These are phyloP conservation scores for Backusella westeae DNA, from an alignment of 192 early-diverging fungal genomes.

Conservation along the genomic window DNA sequence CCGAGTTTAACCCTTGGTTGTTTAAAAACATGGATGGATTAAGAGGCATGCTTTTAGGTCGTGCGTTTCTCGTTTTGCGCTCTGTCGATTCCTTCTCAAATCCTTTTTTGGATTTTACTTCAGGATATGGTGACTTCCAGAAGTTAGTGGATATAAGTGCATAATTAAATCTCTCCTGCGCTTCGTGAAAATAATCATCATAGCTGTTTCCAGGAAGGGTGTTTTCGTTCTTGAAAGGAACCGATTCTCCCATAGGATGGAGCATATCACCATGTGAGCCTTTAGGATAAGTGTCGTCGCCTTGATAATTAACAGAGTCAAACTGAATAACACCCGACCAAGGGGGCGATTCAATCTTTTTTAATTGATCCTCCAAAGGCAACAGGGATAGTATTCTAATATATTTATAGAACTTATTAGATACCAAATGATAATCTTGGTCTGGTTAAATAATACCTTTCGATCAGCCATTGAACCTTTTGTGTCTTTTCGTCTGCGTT, in stretches of 20 bases:
- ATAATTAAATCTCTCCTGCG: conserved; percentile 36
- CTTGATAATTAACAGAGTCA: neutral
- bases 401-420: neutral
- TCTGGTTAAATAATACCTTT: conserved; percentile 22
- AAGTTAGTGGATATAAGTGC: conserved; percentile 34
- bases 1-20: neutral
- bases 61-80: conserved; percentile 16
- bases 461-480: conserved; percentile 35
- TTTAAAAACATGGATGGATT: conserved; percentile 2
- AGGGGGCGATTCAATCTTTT: conserved; percentile 27
- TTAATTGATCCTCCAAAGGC: conserved; percentile 38
- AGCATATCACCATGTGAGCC: neutral
- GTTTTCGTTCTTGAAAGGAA: neutral
- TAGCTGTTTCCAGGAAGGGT: conserved; percentile 36
- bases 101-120: conserved; percentile 19
- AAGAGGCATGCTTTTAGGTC: conserved; percentile 25
- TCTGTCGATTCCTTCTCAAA: conserved; percentile 22
- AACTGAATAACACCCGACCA: conserved; percentile 15
- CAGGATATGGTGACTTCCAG: conserved; percentile 38
- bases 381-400: conserved; percentile 32
- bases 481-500: conserved; percentile 26
- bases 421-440: neutral
- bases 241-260: neutral
- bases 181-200: conserved; percentile 42
- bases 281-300: neutral